Percentiles rank a stretch among this genome's conserved stretches.
These are phyloP conservation scores for Mortierella sp. DNA, from an alignment of 371 early-diverging fungal species.

Conservation along the genomic window DNA sequence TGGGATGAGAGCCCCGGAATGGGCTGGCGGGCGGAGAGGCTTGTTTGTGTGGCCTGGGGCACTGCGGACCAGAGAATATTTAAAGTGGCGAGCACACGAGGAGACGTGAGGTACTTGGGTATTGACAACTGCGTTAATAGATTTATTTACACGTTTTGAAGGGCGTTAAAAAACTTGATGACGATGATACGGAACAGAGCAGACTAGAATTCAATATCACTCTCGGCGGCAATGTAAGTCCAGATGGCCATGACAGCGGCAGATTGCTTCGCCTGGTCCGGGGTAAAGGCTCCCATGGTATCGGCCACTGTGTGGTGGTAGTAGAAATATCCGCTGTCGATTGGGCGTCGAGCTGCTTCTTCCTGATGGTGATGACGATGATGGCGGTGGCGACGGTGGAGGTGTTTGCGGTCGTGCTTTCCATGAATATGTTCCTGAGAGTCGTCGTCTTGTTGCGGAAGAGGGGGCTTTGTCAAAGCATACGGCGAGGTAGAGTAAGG, in stretches of 20 bases:
- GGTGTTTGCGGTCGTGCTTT: background rate
- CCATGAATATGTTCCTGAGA: background rate
- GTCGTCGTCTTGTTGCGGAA: background rate
- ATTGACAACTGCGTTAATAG: background rate
- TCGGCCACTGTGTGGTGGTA: slow-evolving; percentile 65
- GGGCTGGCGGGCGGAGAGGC: background rate
- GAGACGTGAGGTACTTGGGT: background rate
- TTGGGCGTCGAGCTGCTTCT: slow-evolving; percentile 27
- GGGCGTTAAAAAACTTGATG: background rate
- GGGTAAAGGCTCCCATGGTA: slow-evolving; percentile 61
- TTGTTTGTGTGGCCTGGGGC: background rate
- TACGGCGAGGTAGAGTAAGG: slow-evolving; percentile 46
- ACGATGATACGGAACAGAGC: background rate
- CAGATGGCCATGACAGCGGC: slow-evolving; percentile 67
- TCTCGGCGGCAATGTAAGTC: slow-evolving; percentile 65
- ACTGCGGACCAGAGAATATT: background rate
- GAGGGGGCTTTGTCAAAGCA: slow-evolving; percentile 7
- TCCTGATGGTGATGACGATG: background rate
- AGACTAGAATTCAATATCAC: slow-evolving; percentile 31
- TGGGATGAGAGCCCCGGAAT: background rate
- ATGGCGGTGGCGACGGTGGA: slow-evolving; percentile 14
- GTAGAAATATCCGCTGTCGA: slow-evolving; percentile 59
- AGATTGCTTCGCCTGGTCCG: slow-evolving; percentile 61
- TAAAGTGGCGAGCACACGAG: background rate
- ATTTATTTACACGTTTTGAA: background rate